These are phyloP conservation scores for Amanita jacksonii DNA, from an alignment of 768 basidiomycete species.

Conservation along the genomic window DNA sequence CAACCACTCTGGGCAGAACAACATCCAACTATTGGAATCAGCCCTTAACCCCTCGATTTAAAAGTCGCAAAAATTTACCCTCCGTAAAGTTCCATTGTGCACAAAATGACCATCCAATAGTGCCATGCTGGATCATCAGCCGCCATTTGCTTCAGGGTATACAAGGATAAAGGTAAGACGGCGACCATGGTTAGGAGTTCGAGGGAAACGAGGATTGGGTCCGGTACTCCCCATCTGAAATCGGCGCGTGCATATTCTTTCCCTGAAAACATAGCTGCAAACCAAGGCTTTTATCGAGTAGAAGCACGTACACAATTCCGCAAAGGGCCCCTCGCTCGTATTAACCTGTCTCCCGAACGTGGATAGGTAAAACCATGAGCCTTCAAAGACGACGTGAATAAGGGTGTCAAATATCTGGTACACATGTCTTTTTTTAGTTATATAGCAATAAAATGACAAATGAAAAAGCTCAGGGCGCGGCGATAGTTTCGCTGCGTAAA, in stretches of 20 bases:
- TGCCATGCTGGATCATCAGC: slow-evolving; percentile 56
- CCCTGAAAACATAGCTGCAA: slow-evolving; percentile 35
- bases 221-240: slow-evolving; percentile 70
- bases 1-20: slow-evolving; percentile 83
- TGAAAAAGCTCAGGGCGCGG: background rate
- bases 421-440: slow-evolving; percentile 1
- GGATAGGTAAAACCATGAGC: slow-evolving; percentile 72
- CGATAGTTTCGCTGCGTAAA: too few species aligned
- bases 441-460: too few species aligned
- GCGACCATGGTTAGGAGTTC: slow-evolving; percentile 79
- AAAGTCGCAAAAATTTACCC: slow-evolving; percentile 34
- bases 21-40: slow-evolving; percentile 56
- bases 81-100: slow-evolving; percentile 72
- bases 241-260: slow-evolving; percentile 77
- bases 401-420: slow-evolving; percentile 66
- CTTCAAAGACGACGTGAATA: slow-evolving; percentile 74
- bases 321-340: slow-evolving; percentile 57
- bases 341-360: slow-evolving; percentile 66
- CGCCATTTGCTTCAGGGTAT: slow-evolving; percentile 56
- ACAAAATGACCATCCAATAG: slow-evolving; percentile 74
- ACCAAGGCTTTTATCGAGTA: background rate
- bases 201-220: slow-evolving; percentile 73
- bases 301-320: slow-evolving; percentile 57
- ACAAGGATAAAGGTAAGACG: slow-evolving; percentile 66
- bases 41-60: too few species aligned